Evolutionary conservation across 2,329 filamentous ascomycete species (phyloP).

Genomic region (Drechmeria coniospora): DNA sequence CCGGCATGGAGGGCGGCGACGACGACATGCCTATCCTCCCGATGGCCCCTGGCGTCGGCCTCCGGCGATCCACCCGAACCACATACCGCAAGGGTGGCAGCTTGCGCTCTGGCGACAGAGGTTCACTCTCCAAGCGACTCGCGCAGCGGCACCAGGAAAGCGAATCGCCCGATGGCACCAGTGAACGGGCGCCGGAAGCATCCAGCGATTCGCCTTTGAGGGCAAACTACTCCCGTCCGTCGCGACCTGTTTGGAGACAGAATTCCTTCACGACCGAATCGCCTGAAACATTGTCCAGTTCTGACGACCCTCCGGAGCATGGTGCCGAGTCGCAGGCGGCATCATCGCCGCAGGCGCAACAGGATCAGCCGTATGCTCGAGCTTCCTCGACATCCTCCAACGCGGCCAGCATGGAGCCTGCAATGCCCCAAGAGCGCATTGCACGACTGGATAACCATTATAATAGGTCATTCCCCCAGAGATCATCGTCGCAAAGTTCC

Average conservation of each 20-base stretch:
- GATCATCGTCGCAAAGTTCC: slow-evolving; percentile 37
- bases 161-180: slow-evolving; percentile 20
- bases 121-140: slow-evolving; percentile 59
- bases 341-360: slow-evolving; percentile 8
- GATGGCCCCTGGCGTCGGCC: slow-evolving; percentile 57
- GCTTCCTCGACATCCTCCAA: slow-evolving; percentile 15
- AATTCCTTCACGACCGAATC: slow-evolving; percentile 32
- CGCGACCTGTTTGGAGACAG: slow-evolving; percentile 26
- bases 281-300: slow-evolving; percentile 27
- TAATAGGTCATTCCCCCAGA: slow-evolving; percentile 28
- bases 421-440: slow-evolving; percentile 27
- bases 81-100: slow-evolving; percentile 80
- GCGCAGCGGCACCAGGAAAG: slow-evolving; percentile 46
- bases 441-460: slow-evolving; percentile 11
- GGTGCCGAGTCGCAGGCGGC: slow-evolving; percentile 9
- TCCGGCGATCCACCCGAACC: slow-evolving; percentile 82
- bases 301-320: slow-evolving; percentile 22
- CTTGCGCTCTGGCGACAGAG: slow-evolving; percentile 60
- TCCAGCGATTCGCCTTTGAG: slow-evolving; percentile 40
- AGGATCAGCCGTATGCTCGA: slow-evolving; percentile 19
- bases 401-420: slow-evolving; percentile 48
- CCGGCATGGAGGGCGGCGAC: slow-evolving; percentile 23
- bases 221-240: slow-evolving; percentile 49
- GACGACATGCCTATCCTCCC: slow-evolving; percentile 83
- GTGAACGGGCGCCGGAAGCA: slow-evolving; percentile 25